A percentile compares a stretch with the other conserved stretches of the same genome.
Conservation (phyloP, 805 yeast genomes). For the Vanderwaltozyma yarrowii region DNA sequence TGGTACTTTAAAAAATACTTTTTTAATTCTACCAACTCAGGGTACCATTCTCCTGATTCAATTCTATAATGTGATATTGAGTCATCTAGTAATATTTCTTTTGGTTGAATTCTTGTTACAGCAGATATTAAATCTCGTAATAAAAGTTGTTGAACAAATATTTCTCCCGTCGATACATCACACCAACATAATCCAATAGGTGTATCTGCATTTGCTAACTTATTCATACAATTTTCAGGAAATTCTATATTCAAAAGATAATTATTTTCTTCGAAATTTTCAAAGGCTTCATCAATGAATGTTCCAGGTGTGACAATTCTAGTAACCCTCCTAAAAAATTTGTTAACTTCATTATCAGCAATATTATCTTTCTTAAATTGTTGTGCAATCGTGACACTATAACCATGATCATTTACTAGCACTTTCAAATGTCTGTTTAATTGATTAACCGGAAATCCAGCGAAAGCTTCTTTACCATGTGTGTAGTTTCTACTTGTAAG, state of each 20-base stretch:
- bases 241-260: constrained; percentile 56
- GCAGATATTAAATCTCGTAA: constrained; percentile 56
- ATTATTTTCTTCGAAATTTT: constrained; percentile 64
- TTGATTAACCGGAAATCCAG: constrained; percentile 78
- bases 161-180: constrained; percentile 76
- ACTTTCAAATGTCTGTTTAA: constrained; percentile 63
- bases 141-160: constrained; percentile 56
- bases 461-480: constrained; percentile 53
- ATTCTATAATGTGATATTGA: constrained; percentile 32
- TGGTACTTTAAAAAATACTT: constrained; percentile 50
- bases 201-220: constrained; percentile 28
- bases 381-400: constrained; percentile 76
- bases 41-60: constrained; percentile 42
- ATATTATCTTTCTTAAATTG: constrained; percentile 35
- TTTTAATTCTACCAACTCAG: constrained; percentile 47
- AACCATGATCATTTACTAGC: constrained; percentile 58
- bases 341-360: constrained; percentile 28
- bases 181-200: constrained; percentile 77
- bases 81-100: constrained; percentile 59
- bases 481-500: constrained; percentile 47
- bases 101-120: constrained; percentile 67
- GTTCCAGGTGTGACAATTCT: constrained; percentile 91
- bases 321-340: constrained; percentile 57
- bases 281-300: constrained; percentile 71
- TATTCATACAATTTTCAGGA: constrained; percentile 38